phyloP scores from a whole-genome alignment of 1,284 basidiomycete species.

The Ceratobasidium sp. region DNA sequence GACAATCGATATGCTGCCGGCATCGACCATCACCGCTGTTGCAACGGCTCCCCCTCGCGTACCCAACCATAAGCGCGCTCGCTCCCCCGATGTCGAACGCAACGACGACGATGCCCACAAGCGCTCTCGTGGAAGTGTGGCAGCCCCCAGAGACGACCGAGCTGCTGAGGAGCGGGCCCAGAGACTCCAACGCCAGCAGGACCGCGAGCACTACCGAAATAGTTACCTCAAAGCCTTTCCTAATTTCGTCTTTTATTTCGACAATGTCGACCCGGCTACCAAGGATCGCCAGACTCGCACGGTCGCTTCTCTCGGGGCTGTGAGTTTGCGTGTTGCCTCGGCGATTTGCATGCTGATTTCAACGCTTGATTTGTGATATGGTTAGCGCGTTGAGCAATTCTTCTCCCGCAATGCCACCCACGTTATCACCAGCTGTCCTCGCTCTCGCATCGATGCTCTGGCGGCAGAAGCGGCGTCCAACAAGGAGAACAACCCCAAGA shows the following conservation, averaged over 20 bases:
- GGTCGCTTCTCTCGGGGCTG: constrained; percentile 75
- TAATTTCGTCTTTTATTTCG: constrained; percentile 84
- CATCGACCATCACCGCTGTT: constrained; percentile 33
- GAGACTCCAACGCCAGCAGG: constrained; percentile 59
- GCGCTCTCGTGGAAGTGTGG: constrained; percentile 24
- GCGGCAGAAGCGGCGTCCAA: constrained; percentile 52
- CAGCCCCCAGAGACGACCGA: constrained; percentile 11
- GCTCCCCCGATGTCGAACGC: constrained; percentile 19
- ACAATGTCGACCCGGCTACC: constrained; percentile 63
- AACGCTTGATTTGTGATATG: constrained; percentile 32
- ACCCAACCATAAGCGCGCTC: constrained; percentile 31
- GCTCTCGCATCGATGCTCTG: constrained; percentile 50
- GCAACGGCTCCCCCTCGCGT: constrained; percentile 33
- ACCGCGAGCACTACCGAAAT: constrained; percentile 74
- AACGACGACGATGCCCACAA: constrained; percentile 21
- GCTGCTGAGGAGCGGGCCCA: constrained; percentile 4
- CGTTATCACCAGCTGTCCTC: constrained; percentile 73
- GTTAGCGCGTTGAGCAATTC: constrained; percentile 80
- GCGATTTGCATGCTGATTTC: constrained; percentile 32
- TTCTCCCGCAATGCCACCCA: constrained; percentile 87
- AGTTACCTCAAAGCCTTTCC: constrained; percentile 90
- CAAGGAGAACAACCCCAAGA: constrained; percentile 64
- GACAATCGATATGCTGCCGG: constrained; percentile 6
- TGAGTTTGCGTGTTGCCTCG: constrained; percentile 55
- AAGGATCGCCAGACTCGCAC: constrained; percentile 59